Evolutionary conservation across 1,139 yeast genomes (phyloP).

Genomic region (Debaryomycetaceae sp.): DNA sequence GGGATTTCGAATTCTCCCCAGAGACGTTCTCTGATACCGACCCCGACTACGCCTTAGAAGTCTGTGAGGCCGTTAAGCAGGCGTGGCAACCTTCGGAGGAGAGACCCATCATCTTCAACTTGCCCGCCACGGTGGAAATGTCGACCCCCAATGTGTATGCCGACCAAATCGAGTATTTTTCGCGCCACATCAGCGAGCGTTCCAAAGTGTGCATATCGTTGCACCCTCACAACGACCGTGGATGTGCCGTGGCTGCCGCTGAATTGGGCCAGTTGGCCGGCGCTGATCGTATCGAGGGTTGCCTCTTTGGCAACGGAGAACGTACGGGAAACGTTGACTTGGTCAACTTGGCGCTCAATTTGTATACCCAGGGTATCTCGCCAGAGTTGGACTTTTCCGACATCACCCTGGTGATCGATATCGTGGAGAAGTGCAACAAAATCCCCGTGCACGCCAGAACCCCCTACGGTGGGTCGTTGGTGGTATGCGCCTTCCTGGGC

Average conservation of each 20-base stretch:
- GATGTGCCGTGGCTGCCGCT: conserved; percentile 97
- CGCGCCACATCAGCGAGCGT: conserved; percentile 72
- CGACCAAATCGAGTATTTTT: conserved; percentile 91
- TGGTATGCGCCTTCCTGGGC: conserved; percentile 94
- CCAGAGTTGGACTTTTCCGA: conserved; percentile 89
- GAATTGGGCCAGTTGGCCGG: conserved; percentile 94
- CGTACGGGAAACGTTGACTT: conserved; percentile 97
- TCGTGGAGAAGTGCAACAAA: conserved; percentile 91
- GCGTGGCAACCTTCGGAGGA: conserved; percentile 90
- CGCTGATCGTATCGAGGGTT: conserved; percentile 97
- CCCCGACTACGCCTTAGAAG: conserved; percentile 72
- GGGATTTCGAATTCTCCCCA: conserved; percentile 94
- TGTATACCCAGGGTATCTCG: conserved; percentile 89
- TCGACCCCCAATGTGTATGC: conserved; percentile 93
- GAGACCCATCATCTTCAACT: conserved; percentile 85
- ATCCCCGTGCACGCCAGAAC: conserved; percentile 92
- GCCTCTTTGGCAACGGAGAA: conserved; percentile 96
- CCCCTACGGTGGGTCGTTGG: conserved; percentile 95
- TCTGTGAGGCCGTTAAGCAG: conserved; percentile 91
- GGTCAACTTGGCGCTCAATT: conserved; percentile 85
- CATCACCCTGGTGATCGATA: conserved; percentile 71
- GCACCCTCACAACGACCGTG: conserved; percentile 96
- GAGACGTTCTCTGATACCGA: conserved; percentile 92
- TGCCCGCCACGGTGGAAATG: conserved; percentile 98
- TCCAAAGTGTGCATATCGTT: conserved; percentile 84